Evolutionary conservation across 2,329 filamentous ascomycete species (phyloP).

Genomic region (Amesomyces nigricolor): DNA sequence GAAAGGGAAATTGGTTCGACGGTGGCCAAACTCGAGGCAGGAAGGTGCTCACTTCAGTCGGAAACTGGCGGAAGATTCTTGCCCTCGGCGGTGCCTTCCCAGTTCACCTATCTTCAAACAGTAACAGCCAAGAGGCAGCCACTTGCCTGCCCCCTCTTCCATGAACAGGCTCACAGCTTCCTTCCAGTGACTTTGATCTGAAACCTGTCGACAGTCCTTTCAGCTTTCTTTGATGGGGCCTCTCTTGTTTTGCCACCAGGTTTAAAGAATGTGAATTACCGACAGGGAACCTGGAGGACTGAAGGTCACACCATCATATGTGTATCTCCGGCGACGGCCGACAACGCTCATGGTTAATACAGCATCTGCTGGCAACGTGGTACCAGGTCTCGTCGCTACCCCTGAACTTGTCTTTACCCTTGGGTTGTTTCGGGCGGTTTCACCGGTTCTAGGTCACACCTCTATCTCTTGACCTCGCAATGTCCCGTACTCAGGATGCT

Average conservation of each 20-base stretch:
- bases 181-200: no score
- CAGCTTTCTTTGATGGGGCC: no score
- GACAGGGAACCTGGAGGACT: not conserved
- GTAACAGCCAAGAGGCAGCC: not conserved
- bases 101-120: not conserved
- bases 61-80: not conserved
- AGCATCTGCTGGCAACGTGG: not conserved
- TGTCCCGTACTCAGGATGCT: no score
- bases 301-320: not conserved
- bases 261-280: not conserved
- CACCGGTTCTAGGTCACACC: no score
- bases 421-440: not conserved
- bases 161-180: no score
- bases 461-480: no score
- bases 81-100: not conserved
- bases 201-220: no score
- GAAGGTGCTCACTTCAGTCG: no score
- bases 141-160: not conserved
- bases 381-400: not conserved
- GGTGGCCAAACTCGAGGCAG: not conserved
- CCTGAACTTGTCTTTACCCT: not conserved
- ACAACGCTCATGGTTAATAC: not conserved
- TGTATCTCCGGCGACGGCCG: not conserved
- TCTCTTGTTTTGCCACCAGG: not conserved
- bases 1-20: slow-evolving; percentile 4